Conservation (phyloP, 495 filamentous ascomycete genomes). For the Zalerion maritima region DNA sequence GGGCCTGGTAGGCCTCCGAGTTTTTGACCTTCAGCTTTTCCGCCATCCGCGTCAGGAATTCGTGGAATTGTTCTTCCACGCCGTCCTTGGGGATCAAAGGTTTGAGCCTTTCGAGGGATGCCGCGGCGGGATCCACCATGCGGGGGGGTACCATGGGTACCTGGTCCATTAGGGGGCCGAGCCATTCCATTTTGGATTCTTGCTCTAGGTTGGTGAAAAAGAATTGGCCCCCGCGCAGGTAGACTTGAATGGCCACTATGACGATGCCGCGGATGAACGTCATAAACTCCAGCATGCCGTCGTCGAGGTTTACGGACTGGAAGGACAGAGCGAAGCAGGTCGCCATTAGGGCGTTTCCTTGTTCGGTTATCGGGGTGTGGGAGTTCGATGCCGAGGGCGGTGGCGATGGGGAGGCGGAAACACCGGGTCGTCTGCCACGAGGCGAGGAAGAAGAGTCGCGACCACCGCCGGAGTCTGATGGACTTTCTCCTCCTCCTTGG, state of each 20-base stretch:
- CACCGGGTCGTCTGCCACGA: too few relatives aligned
- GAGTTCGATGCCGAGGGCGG: background rate
- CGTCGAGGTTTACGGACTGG: slow-evolving; percentile 42
- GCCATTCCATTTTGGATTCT: too few relatives aligned
- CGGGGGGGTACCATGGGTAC: slow-evolving; percentile 18
- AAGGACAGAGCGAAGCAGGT: slow-evolving; percentile 46
- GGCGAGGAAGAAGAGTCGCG: too few relatives aligned
- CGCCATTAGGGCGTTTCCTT: slow-evolving; percentile 30
- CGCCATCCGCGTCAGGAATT: slow-evolving; percentile 18
- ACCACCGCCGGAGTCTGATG: too few relatives aligned
- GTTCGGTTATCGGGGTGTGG: slow-evolving; percentile 1
- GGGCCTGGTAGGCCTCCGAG: slow-evolving; percentile 20
- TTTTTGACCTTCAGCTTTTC: slow-evolving; percentile 11
- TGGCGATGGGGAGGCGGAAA: background rate
- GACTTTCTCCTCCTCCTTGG: slow-evolving; percentile 31
- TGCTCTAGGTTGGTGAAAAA: slow-evolving; percentile 30
- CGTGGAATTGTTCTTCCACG: slow-evolving; percentile 20
- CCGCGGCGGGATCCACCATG: slow-evolving; percentile 19
- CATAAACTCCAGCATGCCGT: slow-evolving; percentile 47
- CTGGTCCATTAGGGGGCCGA: too few relatives aligned
- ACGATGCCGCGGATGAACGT: slow-evolving; percentile 46
- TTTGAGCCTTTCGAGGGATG: slow-evolving; percentile 18
- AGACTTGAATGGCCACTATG: slow-evolving; percentile 38
- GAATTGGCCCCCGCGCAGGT: slow-evolving; percentile 23
- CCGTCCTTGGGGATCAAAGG: slow-evolving; percentile 17